Evolutionary conservation across 306 rosid genomes (phyloP), one percentile per base, ranked within the genome.

Genomic region (Rosa multiflora): DNA sequence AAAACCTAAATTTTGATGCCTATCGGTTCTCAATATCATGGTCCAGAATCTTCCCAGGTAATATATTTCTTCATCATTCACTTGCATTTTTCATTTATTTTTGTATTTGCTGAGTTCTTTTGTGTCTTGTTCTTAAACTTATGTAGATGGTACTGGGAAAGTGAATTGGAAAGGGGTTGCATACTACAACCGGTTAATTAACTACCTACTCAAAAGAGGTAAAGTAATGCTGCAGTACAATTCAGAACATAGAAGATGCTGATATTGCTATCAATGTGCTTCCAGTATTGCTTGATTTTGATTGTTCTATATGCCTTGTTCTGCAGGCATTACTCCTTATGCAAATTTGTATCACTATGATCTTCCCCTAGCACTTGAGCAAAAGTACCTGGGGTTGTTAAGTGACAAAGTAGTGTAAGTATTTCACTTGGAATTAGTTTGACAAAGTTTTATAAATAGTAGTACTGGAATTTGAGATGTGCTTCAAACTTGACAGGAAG

Each of bases 1-100:
- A 84, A 52, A 85, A 76, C 1, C 81, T 87, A 49, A 91, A 94
- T 75, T 94, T 94, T 67, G 99, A 92, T 81, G 97, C 93, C 40
- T 94, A 94, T 82, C 86, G 98, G n/a, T 94, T 92, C 87, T 94
- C 98, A 23, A 92, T 94, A 79, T 94, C 98, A 6, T 94, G 98
- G 97, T 89, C 97, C 79, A 92, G 97, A 86, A 92, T 94, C 82
- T 94, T 92, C 56, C 98, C 98, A 82, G 68, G 97, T 94, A 86
- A 40, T 68, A 58, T 21, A 56, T 18, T 5, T 55, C 66, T 59
- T 23, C 66, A 59, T 23, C 68, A 62, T 11, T 37, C 5, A 6
- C 26, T 18, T 26, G 43, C 3, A 67, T 29, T 10, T 40, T n/a
- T 32, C 51, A 26, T 35, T 40, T 9, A 73, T 53, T 13, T 29